Evolutionary conservation across 2,329 filamentous ascomycete species (phyloP).

Genomic region (Penicillium sp.): DNA sequence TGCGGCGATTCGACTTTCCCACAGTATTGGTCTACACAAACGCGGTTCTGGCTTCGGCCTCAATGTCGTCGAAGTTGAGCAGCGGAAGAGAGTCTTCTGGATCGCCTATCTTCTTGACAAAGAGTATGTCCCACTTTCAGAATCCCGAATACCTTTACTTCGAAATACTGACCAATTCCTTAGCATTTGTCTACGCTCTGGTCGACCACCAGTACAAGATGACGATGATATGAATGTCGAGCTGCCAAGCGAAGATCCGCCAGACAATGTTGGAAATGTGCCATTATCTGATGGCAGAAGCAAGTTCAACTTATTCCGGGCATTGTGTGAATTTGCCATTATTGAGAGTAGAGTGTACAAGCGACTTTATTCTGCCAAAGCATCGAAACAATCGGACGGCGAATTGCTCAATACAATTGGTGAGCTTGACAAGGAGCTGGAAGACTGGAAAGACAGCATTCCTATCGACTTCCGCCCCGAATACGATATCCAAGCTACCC

Average conservation of each 20-base stretch:
- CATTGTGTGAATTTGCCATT: slow-evolving; percentile 85
- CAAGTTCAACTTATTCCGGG: slow-evolving; percentile 91
- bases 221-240: slow-evolving; percentile 94
- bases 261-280: slow-evolving; percentile 92
- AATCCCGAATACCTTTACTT: not conserved
- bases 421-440: slow-evolving; percentile 82
- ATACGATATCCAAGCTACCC: slow-evolving; percentile 88
- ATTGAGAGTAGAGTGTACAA: slow-evolving; percentile 96
- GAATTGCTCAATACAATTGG: slow-evolving; percentile 94
- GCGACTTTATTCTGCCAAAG: slow-evolving; percentile 86
- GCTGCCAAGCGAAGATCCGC: slow-evolving; percentile 82
- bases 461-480: slow-evolving; percentile 96
- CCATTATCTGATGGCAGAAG: slow-evolving; percentile 82
- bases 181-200: slow-evolving; percentile 67
- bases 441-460: slow-evolving; percentile 95
- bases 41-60: slow-evolving; percentile 88
- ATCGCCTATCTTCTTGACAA: slow-evolving; percentile 73
- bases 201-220: slow-evolving; percentile 68
- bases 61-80: slow-evolving; percentile 90
- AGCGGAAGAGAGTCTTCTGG: slow-evolving; percentile 76
- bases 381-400: slow-evolving; percentile 85
- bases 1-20: slow-evolving; percentile 82
- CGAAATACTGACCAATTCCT: slow-evolving; percentile 10
- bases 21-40: slow-evolving; percentile 94
- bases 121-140: slow-evolving; percentile 47